Conservation (phyloP, 768 basidiomycete genomes). For the Tubosaeta brunneosetosa region DNA sequence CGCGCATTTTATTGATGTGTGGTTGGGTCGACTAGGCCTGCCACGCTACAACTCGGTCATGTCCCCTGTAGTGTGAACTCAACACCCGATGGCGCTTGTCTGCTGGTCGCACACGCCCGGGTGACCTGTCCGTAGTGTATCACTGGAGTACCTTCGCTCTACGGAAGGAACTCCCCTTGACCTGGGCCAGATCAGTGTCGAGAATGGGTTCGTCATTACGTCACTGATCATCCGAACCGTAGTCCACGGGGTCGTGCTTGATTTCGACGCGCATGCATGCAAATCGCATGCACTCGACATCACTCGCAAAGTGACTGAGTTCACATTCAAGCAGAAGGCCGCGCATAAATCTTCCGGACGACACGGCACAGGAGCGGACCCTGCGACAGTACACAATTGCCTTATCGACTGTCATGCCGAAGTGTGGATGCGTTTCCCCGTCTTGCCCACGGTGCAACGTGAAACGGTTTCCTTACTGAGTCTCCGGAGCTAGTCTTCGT, state of each 20-base stretch:
- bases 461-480: constrained; percentile 37
- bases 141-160: constrained; percentile 56
- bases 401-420: constrained; percentile 52
- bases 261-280: constrained; percentile 29
- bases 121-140: constrained; percentile 30
- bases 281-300: constrained; percentile 47
- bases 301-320: constrained; percentile 52
- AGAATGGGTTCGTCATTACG: constrained; percentile 32
- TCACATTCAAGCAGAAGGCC: constrained; percentile 47
- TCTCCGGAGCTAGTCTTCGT: constrained; percentile 42
- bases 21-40: constrained; percentile 34
- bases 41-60: constrained; percentile 36
- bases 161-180: constrained; percentile 39
- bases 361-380: background rate
- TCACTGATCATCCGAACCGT: constrained; percentile 41
- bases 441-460: constrained; percentile 47
- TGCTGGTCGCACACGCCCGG: constrained; percentile 33
- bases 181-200: constrained; percentile 23
- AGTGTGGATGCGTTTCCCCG: constrained; percentile 60
- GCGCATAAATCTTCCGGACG: constrained; percentile 12
- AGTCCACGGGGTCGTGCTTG: constrained; percentile 42
- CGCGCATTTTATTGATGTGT: background rate
- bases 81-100: constrained; percentile 53
- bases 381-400: constrained; percentile 39
- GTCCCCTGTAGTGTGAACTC: constrained; percentile 34